Conservation (phyloP, 768 basidiomycete species). For the Hygrophorus russula region DNA sequence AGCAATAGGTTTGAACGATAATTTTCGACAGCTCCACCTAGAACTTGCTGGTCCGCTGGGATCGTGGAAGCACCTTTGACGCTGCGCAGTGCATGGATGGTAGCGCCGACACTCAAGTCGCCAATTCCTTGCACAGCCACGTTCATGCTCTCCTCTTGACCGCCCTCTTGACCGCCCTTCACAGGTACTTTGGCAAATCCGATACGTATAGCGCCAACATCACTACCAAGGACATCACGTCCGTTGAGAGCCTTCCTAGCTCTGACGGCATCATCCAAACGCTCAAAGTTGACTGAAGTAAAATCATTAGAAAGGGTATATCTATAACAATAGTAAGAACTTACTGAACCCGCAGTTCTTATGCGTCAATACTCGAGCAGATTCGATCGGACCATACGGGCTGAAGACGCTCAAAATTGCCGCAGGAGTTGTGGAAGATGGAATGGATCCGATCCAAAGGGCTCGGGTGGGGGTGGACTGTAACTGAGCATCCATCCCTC, state of each 20-base stretch:
- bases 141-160: slow-evolving; percentile 50
- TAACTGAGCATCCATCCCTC: slow-evolving; percentile 72
- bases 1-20: slow-evolving; percentile 86
- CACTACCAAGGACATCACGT: slow-evolving; percentile 89
- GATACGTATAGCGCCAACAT: slow-evolving; percentile 94
- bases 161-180: slow-evolving; percentile 68
- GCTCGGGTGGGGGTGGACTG: slow-evolving; percentile 91
- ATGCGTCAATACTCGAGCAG: slow-evolving; percentile 89
- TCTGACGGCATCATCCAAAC: slow-evolving; percentile 90
- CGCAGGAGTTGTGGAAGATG: slow-evolving; percentile 87
- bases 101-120: slow-evolving; percentile 77
- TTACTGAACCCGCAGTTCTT: slow-evolving; percentile 91
- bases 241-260: slow-evolving; percentile 95
- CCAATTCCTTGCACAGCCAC: slow-evolving; percentile 74
- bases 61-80: slow-evolving; percentile 90
- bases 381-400: slow-evolving; percentile 96
- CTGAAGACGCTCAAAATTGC: slow-evolving; percentile 94
- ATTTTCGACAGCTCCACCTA: slow-evolving; percentile 87
- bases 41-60: slow-evolving; percentile 87
- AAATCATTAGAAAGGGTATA: slow-evolving; percentile 7
- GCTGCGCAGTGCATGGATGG: slow-evolving; percentile 76
- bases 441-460: slow-evolving; percentile 96
- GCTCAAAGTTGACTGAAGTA: slow-evolving; percentile 85
- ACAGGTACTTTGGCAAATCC: slow-evolving; percentile 95
- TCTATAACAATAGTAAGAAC: slow-evolving; percentile 18